These are phyloP conservation scores for Coemansia sp. DNA, from an alignment of 192 early-diverging fungal species.

Conservation along the genomic window DNA sequence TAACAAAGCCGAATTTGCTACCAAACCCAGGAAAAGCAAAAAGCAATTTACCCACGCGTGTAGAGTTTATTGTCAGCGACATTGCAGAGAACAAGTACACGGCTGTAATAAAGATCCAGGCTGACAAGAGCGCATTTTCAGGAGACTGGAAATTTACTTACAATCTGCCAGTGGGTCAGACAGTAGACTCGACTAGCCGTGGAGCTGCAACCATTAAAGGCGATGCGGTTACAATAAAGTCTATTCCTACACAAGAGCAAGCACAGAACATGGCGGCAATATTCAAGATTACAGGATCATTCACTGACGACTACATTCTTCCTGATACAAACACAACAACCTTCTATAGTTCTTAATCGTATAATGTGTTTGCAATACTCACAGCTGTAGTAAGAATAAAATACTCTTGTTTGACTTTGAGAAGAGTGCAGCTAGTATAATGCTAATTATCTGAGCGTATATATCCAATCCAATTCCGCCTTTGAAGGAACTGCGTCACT, in stretches of 20 bases:
- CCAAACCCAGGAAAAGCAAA: conserved; percentile 38
- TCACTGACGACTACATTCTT: conserved; percentile 28
- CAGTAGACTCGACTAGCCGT: conserved; percentile 39
- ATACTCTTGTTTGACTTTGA: background rate
- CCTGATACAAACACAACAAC: conserved; percentile 30
- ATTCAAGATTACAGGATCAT: conserved; percentile 43
- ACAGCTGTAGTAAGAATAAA: background rate
- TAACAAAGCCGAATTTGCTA: conserved; percentile 28
- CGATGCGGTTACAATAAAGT: conserved; percentile 38
- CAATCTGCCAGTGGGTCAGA: conserved; percentile 38
- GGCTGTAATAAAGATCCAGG: conserved; percentile 48
- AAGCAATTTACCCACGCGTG: conserved; percentile 42
- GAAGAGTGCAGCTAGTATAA: no score
- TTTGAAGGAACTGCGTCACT: no score
- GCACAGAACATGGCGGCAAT: conserved; percentile 45
- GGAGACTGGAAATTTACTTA: conserved; percentile 52
- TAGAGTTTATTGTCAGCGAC: conserved; percentile 44
- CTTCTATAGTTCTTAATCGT: conserved; percentile 19
- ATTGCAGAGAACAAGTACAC: conserved; percentile 35
- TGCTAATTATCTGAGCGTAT: no score
- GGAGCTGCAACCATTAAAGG: conserved; percentile 24
- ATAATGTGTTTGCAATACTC: background rate
- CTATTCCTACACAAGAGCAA: conserved; percentile 23
- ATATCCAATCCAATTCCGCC: no score
- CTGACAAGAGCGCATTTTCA: conserved; percentile 36